Conservation (phyloP, 371 early-diverging fungal genomes). For the Lichtheimia corymbifera region DNA sequence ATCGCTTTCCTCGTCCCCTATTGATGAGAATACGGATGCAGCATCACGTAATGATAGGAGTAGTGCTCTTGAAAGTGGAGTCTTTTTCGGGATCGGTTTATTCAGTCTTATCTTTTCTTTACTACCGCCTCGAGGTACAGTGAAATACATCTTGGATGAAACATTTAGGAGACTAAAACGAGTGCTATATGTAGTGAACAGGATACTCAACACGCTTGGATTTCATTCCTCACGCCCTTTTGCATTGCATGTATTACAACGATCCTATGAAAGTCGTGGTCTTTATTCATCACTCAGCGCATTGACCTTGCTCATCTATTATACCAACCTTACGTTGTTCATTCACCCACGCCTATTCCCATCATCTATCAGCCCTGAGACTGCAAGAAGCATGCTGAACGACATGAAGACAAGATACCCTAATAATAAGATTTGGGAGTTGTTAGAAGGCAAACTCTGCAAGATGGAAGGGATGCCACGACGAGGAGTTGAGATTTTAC, state of each 20-base stretch:
- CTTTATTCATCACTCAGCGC: slow-evolving; percentile 45
- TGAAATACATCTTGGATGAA: neutral
- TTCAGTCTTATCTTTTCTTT: slow-evolving; percentile 50
- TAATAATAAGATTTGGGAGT: slow-evolving; percentile 43
- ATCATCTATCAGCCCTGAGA: slow-evolving; percentile 34
- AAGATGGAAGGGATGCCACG: slow-evolving; percentile 49
- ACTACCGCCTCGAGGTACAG: slow-evolving; percentile 46
- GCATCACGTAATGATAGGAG: neutral
- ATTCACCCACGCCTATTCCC: slow-evolving; percentile 47
- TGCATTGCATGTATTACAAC: slow-evolving; percentile 41
- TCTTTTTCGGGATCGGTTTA: slow-evolving; percentile 48
- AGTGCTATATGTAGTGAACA: slow-evolving; percentile 28
- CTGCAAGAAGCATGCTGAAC: slow-evolving; percentile 32
- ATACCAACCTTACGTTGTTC: slow-evolving; percentile 49
- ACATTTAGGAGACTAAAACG: neutral
- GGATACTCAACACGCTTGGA: slow-evolving; percentile 44
- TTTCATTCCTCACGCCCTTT: slow-evolving; percentile 53
- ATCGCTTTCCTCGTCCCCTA: slow-evolving; percentile 1
- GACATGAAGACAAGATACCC: slow-evolving; percentile 41
- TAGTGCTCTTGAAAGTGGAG: slow-evolving; percentile 40
- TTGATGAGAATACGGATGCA: neutral
- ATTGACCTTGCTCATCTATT: slow-evolving; percentile 42
- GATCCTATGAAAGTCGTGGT: slow-evolving; percentile 36
- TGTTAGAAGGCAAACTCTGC: slow-evolving; percentile 47
- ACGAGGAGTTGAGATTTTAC: slow-evolving; percentile 40